These are phyloP conservation scores for Hypoxylon cercidicola DNA, from an alignment of 495 filamentous ascomycete species.

Conservation along the genomic window DNA sequence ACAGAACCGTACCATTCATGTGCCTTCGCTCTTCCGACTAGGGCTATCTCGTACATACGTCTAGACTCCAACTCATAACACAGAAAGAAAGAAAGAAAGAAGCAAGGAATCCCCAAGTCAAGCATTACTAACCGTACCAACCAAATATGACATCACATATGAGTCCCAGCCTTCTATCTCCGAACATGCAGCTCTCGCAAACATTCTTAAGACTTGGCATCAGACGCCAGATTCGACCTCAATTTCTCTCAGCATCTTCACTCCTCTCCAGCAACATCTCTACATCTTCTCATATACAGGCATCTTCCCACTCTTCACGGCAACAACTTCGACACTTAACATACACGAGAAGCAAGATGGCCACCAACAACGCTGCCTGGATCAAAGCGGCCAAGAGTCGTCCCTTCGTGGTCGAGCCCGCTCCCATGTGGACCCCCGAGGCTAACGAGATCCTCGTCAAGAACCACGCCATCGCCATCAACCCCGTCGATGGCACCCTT, in stretches of 20 bases:
- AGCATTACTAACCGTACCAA: neutral
- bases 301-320: neutral
- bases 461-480: conserved; percentile 54
- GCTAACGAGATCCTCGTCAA: conserved; percentile 52
- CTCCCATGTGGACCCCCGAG: conserved; percentile 45
- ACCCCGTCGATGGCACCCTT: conserved; percentile 60
- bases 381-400: conserved; percentile 29
- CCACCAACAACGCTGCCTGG: conserved; percentile 46
- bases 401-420: conserved; percentile 47
- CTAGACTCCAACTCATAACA: conserved; percentile 12
- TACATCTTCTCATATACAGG: neutral
- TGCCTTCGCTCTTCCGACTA: conserved; percentile 26
- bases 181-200: conserved; percentile 25
- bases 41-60: conserved; percentile 22
- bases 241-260: conserved; percentile 29
- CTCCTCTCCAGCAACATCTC: conserved; percentile 13
- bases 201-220: conserved; percentile 35
- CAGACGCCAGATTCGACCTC: conserved; percentile 19
- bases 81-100: conserved; percentile 16
- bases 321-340: conserved; percentile 18
- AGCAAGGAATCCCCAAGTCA: conserved; percentile 19
- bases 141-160: conserved; percentile 26
- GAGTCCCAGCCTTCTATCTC: conserved; percentile 11
- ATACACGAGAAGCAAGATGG: conserved; percentile 23
- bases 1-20: conserved; percentile 13